Conservation (phyloP, 257 asterid genomes). For the Solanum infundibuliforme region DNA sequence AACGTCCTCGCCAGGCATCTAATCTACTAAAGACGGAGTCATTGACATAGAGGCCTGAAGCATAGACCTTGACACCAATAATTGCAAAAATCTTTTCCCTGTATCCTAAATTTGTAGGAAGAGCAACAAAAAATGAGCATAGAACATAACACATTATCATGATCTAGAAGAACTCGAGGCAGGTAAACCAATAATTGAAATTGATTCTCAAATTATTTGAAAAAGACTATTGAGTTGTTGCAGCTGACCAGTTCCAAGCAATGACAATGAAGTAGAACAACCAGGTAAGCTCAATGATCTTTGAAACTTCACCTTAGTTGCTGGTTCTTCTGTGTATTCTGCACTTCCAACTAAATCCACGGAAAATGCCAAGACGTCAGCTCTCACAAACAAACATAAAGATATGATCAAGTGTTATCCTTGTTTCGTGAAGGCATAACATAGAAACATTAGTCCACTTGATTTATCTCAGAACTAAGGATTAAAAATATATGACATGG, state of each 20-base stretch:
- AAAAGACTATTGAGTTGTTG: too few relatives aligned
- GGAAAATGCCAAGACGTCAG: not conserved
- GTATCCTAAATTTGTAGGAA: constrained; percentile 43
- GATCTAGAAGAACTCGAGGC: not conserved
- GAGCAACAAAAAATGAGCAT: not conserved
- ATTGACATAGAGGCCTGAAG: constrained; percentile 65
- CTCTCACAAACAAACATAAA: not conserved
- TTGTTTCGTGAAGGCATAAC: not conserved
- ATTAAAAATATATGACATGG: not conserved
- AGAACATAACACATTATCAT: not conserved
- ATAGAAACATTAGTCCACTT: not conserved
- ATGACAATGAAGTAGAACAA: constrained; percentile 46
- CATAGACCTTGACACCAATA: constrained; percentile 86
- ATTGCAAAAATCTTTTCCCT: constrained; percentile 82
- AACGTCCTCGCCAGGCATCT: constrained; percentile 56
- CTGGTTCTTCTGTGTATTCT: constrained; percentile 59
- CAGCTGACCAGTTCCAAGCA: constrained; percentile 75
- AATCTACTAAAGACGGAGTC: constrained; percentile 38
- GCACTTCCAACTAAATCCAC: constrained; percentile 24
- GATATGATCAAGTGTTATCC: not conserved
- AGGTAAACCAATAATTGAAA: not conserved
- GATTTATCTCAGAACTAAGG: not conserved
- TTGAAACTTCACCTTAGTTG: constrained; percentile 71
- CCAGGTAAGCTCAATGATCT: constrained; percentile 62
- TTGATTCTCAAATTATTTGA: not conserved